Evolutionary conservation across 805 yeast species (phyloP).

Genomic region (Priceomyces fermenticarens): DNA sequence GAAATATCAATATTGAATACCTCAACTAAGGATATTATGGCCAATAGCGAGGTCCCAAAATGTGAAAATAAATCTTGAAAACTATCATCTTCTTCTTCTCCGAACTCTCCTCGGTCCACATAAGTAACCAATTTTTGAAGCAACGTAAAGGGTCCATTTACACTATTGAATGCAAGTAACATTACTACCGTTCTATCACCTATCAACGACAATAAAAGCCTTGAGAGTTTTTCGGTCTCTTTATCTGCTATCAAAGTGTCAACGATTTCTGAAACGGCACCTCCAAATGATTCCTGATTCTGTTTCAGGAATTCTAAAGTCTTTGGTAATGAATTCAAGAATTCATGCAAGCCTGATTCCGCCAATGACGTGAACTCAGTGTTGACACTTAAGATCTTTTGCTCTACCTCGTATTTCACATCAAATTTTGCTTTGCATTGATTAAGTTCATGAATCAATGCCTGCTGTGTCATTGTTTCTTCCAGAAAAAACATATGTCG

Average conservation of each 20-base stretch:
- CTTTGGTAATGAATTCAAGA: constrained; percentile 17
- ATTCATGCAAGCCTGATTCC: constrained; percentile 35
- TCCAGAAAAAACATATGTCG: constrained; percentile 25
- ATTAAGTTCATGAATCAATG: constrained; percentile 24
- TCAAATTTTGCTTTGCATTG: constrained; percentile 20
- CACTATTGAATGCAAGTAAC: constrained; percentile 41
- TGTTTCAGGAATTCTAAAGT: constrained; percentile 20
- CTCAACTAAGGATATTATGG: constrained; percentile 22
- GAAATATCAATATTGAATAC: constrained; percentile 25
- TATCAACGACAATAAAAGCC: constrained; percentile 52
- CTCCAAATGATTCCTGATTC: constrained; percentile 24
- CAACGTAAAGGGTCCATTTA: constrained; percentile 40
- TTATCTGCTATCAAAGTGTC: constrained; percentile 22
- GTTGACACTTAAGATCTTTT: constrained; percentile 31
- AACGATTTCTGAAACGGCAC: constrained; percentile 15
- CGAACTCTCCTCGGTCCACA: constrained; percentile 43
- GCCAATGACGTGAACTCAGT: constrained; percentile 39
- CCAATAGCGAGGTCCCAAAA: constrained; percentile 58
- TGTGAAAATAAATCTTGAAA: constrained; percentile 68
- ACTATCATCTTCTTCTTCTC: constrained; percentile 50
- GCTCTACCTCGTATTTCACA: constrained; percentile 21
- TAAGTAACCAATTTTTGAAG: constrained; percentile 47
- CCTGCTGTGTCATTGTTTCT: constrained; percentile 19
- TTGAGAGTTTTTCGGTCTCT: constrained; percentile 31
- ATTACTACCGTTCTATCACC: constrained; percentile 39